Conservation (phyloP, 257 asterid species). For the Solanum neorickii region DNA sequence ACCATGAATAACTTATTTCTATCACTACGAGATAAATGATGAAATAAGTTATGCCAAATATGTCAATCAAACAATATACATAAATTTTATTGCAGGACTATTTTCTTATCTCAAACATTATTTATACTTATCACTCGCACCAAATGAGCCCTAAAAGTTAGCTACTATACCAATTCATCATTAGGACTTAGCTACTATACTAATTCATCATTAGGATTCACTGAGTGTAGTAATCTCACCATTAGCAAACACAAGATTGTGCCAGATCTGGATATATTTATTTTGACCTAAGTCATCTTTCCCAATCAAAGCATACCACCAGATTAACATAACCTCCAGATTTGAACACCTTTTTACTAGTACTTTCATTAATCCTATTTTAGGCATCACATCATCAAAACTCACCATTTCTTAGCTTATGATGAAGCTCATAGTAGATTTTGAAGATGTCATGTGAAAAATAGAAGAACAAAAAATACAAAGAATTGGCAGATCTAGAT, state of each 20-base stretch:
- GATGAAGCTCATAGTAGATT: not conserved
- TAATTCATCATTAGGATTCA: not conserved
- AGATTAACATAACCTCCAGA: not conserved
- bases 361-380: not conserved
- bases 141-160: not conserved
- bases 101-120: too few species aligned
- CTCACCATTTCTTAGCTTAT: not conserved
- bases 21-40: too few species aligned
- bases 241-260: not conserved
- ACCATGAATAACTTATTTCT: too few species aligned
- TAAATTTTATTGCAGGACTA: too few species aligned
- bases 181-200: not conserved
- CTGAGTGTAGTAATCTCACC: not conserved
- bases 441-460: not conserved
- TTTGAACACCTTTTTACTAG: not conserved
- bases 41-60: too few species aligned
- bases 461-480: not conserved
- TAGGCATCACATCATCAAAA: not conserved
- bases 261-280: not conserved
- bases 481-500: not conserved
- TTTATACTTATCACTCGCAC: too few species aligned
- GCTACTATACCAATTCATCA: not conserved
- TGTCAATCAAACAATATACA: too few species aligned
- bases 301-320: not conserved
- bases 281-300: not conserved